Conservation (phyloP, 345 rosid genomes). For the Angophora floribunda region DNA sequence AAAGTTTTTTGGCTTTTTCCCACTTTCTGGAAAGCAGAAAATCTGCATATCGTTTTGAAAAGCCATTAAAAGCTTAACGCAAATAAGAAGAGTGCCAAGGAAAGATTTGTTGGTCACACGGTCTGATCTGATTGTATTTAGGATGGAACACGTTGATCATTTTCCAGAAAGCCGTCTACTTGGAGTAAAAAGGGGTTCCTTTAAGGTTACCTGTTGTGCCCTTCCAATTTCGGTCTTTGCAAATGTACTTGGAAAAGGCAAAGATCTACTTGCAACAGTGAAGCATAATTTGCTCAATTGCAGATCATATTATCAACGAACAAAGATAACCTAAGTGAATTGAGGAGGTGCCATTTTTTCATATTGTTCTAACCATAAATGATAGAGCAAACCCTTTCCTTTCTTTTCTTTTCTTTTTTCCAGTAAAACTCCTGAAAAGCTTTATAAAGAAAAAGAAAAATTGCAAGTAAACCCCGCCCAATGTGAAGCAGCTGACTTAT, state of each 20-base stretch:
- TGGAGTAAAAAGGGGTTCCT: neutral
- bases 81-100: neutral
- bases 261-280: neutral
- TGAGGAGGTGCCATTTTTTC: neutral
- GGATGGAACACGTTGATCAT: neutral
- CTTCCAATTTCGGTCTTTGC: neutral
- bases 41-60: neutral
- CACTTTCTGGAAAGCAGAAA: neutral
- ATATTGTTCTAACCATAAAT: neutral
- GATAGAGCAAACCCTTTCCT: neutral
- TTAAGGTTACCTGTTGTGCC: neutral
- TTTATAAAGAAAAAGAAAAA: neutral
- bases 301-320: neutral
- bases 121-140: neutral
- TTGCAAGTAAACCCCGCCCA: neutral
- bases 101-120: neutral
- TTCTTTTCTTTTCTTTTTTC: neutral
- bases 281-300: neutral
- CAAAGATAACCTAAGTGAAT: neutral
- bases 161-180: neutral
- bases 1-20: neutral
- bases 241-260: neutral
- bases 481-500: neutral
- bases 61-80: neutral
- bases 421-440: neutral